Evolutionary conservation across 805 yeast genomes (phyloP).

Genomic region (Zygosaccharomyces pseudorouxii): DNA sequence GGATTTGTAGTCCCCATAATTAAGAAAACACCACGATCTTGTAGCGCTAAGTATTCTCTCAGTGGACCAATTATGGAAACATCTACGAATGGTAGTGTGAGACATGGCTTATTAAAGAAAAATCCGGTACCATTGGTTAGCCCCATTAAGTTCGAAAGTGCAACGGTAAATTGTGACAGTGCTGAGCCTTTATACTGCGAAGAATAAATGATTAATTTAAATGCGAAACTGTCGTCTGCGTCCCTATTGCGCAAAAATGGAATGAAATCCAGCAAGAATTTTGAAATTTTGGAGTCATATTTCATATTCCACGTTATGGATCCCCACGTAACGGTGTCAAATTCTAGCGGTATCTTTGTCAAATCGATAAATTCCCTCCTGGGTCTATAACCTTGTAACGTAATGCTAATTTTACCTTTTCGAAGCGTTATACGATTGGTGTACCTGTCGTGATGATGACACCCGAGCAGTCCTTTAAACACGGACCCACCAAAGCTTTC

Average conservation of each 20-base stretch:
- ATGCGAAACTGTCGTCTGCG: constrained; percentile 37
- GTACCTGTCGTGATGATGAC: constrained; percentile 16
- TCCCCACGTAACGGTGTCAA: constrained; percentile 17
- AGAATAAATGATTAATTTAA: constrained; percentile 36
- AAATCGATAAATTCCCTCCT: constrained; percentile 37
- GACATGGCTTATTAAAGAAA: constrained; percentile 40
- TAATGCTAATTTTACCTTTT: constrained; percentile 23
- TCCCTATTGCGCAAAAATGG: constrained; percentile 36
- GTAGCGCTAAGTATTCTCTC: constrained; percentile 34
- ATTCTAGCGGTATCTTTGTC: constrained; percentile 30
- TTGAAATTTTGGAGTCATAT: constrained; percentile 24
- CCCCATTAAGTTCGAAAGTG: constrained; percentile 35
- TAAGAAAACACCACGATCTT: constrained; percentile 28
- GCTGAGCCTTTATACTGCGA: constrained; percentile 39
- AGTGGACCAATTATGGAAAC: constrained; percentile 52
- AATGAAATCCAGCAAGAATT: constrained; percentile 32
- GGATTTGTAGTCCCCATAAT: constrained; percentile 69
- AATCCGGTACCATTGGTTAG: constrained; percentile 37
- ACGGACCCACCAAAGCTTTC: constrained; percentile 6
- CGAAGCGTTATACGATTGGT: constrained; percentile 22
- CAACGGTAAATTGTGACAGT: constrained; percentile 41
- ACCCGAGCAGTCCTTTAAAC: constrained; percentile 13
- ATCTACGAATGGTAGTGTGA: constrained; percentile 56
- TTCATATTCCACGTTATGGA: constrained; percentile 23
- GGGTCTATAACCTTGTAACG: constrained; percentile 34